These are phyloP conservation scores for Setomelanomma holmii DNA, from an alignment of 2,329 filamentous ascomycete genomes.

Conservation along the genomic window DNA sequence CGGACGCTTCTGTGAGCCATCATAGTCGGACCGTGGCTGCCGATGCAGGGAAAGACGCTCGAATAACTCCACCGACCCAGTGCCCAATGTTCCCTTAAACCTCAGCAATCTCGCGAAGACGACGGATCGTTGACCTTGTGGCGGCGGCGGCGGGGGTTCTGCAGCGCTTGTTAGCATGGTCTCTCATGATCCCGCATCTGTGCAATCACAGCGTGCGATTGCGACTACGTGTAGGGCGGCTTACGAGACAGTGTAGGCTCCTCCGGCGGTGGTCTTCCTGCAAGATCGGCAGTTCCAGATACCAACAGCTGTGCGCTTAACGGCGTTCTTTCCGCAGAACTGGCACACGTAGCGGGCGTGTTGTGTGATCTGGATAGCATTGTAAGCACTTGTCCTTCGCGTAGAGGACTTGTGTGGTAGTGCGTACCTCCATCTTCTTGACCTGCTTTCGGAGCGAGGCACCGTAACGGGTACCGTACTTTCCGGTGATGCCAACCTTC, in stretches of 20 bases:
- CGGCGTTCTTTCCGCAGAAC: slow-evolving; percentile 90
- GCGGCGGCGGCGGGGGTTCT: slow-evolving; percentile 92
- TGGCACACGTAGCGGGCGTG: slow-evolving; percentile 96
- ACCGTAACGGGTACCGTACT: slow-evolving; percentile 98
- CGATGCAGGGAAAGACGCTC: slow-evolving; percentile 44
- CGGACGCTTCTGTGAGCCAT: slow-evolving; percentile 39
- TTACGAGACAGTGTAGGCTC: slow-evolving; percentile 96
- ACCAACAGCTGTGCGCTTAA: slow-evolving; percentile 87
- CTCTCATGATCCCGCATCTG: slow-evolving; percentile 2
- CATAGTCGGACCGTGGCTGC: slow-evolving; percentile 37
- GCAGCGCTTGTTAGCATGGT: slow-evolving; percentile 36
- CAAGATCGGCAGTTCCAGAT: slow-evolving; percentile 98
- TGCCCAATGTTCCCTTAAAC: slow-evolving; percentile 65
- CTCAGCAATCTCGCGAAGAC: slow-evolving; percentile 97
- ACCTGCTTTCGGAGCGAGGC: slow-evolving; percentile 98
- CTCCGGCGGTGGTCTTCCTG: slow-evolving; percentile 91
- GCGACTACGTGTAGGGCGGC: slow-evolving; percentile 44
- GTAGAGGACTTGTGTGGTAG: slow-evolving; percentile 9
- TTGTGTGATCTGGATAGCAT: slow-evolving; percentile 73
- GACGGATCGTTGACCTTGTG: slow-evolving; percentile 94
- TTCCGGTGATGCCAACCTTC: slow-evolving; percentile 94
- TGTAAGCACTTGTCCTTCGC: slow-evolving; percentile 28
- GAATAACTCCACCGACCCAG: slow-evolving; percentile 45
- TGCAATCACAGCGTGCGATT: not conserved
- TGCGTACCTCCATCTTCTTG: slow-evolving; percentile 89